These are phyloP conservation scores for Juglanconis oblonga DNA, from an alignment of 2,329 filamentous ascomycete species.

Conservation along the genomic window DNA sequence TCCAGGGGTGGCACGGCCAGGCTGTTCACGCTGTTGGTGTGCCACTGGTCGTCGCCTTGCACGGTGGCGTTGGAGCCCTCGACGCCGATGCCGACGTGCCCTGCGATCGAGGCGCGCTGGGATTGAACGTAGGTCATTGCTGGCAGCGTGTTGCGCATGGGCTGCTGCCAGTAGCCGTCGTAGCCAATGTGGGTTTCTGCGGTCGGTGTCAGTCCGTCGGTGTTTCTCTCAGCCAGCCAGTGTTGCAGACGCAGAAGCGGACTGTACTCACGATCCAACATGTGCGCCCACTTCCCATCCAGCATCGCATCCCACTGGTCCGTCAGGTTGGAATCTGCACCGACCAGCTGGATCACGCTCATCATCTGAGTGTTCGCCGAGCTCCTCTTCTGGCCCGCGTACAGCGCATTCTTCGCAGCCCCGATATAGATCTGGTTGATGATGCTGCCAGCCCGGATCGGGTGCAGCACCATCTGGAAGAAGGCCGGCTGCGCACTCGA, in stretches of 20 bases:
- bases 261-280: slow-evolving; percentile 51
- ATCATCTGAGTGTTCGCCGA: slow-evolving; percentile 53
- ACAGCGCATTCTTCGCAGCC: slow-evolving; percentile 49
- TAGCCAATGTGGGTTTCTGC: slow-evolving; percentile 53
- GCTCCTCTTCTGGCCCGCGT: slow-evolving; percentile 52
- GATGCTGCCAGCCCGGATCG: slow-evolving; percentile 54
- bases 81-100: slow-evolving; percentile 60
- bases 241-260: not conserved
- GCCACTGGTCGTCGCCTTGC: slow-evolving; percentile 64
- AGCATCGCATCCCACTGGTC: slow-evolving; percentile 55
- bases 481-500: slow-evolving; percentile 53
- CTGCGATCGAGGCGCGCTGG: slow-evolving; percentile 55
- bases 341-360: slow-evolving; percentile 50
- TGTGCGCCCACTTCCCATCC: slow-evolving; percentile 60
- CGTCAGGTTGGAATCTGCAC: slow-evolving; percentile 56
- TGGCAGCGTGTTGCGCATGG: slow-evolving; percentile 67
- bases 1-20: slow-evolving; percentile 56
- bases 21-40: slow-evolving; percentile 50
- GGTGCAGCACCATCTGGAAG: slow-evolving; percentile 61
- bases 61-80: slow-evolving; percentile 66
- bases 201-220: not conserved
- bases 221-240: not conserved
- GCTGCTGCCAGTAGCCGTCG: slow-evolving; percentile 63
- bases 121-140: slow-evolving; percentile 59
- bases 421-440: slow-evolving; percentile 53